These are phyloP conservation scores for Corchorus olitorius DNA, from an alignment of 345 rosid species.

Conservation along the genomic window DNA sequence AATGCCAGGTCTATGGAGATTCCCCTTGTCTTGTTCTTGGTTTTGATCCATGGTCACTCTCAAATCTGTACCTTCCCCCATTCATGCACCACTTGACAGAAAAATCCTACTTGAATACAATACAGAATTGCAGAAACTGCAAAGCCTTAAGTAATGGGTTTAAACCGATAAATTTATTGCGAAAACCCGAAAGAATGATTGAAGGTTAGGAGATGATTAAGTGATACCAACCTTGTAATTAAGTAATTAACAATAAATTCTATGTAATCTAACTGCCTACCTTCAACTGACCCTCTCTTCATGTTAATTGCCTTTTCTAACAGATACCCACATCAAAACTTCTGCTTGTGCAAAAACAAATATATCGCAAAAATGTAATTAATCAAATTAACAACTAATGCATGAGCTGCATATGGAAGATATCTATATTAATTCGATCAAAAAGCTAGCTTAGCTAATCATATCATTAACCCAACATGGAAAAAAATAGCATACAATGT, in stretches of 20 bases:
- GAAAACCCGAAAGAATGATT: constrained; percentile 70
- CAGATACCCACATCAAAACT: constrained; percentile 24
- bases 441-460: not conserved
- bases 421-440: not conserved
- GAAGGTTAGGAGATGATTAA: constrained; percentile 77
- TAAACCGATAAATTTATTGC: constrained; percentile 44
- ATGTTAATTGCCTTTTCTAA: constrained; percentile 58
- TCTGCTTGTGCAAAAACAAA: not conserved
- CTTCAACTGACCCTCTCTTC: constrained; percentile 52
- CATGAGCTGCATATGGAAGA: not conserved
- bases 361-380: not conserved
- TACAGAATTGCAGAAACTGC: not conserved
- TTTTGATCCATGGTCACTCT: constrained; percentile 44
- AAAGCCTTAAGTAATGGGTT: constrained; percentile 54
- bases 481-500: not conserved
- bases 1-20: constrained; percentile 5
- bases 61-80: constrained; percentile 62
- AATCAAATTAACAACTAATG: not conserved
- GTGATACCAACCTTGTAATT: constrained; percentile 59
- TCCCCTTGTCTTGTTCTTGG: constrained; percentile 51
- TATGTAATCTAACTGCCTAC: constrained; percentile 47
- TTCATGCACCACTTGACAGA: constrained; percentile 22
- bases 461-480: not conserved
- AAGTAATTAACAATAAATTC: constrained; percentile 31
- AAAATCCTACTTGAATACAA: not conserved